Base-by-base conservation (phyloP, 78 protist genomes). In the Monocercomonoides exilis region DNA sequence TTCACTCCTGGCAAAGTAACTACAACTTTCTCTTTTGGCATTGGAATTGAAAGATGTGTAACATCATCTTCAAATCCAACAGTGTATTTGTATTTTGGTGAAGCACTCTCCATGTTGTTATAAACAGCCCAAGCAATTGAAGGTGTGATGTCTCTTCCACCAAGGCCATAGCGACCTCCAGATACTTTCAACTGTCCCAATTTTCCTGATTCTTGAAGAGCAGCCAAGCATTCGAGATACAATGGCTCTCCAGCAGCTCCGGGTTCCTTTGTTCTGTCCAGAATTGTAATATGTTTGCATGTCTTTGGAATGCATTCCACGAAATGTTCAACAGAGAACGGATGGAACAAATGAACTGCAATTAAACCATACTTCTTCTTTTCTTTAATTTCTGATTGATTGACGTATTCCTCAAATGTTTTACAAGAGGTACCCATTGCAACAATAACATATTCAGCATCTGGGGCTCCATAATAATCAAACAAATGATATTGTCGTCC, bases 41-140 rank as follows among this genome's bases (percentile, higher is more conserved):
- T 29, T 46, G 80, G 81, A 79, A 93, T n/a, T 45, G 92, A 87
- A 36, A n/a, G n/a, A 87, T 84, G n/a, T 34, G 89, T 90, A 43
- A 93, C 93, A 70, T 93, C 95, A 36, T 93, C 95, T 45, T 33
- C 3, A 77, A 93, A 87, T n/a, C 94, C 92, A 35, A 92, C 90
- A 43, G 82, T 79, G 82, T 38, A 79, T 33, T 41, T 33, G 84
- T 35, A 82, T 87, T 86, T 87, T 4, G 3, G 11, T 29, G 70
- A 54, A 54, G 70, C 70, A 54, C 70, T 11, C 54, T 43, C 64
- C 43, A 93, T 45, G 85, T 92, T 91, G 77, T 91, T 84, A 77
- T 81, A 91, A 44, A 91, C 85, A 5, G 94, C 86, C 42, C 70
- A 44, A 54, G 43, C 91, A 80, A 36, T n/a, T n/a, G 77, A 33